Evolutionary conservation across 129 eudicot species (phyloP).

Genomic region (Flaveria linearis): DNA sequence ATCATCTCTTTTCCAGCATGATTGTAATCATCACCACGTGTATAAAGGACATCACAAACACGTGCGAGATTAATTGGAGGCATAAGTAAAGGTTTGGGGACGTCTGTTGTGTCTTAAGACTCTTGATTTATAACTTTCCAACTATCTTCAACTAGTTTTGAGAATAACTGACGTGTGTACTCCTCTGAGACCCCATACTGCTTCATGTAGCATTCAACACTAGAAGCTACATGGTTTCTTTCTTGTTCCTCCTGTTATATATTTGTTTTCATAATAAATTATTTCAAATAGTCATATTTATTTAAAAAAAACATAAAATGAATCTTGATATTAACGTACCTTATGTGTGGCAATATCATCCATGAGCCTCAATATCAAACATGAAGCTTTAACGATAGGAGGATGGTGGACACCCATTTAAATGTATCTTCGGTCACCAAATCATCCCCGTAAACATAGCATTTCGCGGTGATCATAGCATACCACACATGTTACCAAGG

Average conservation of each 20-base stretch:
- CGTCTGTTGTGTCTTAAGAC: slow-evolving; percentile 28
- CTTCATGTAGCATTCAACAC: slow-evolving; percentile 53
- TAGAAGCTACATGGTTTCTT: slow-evolving; percentile 38
- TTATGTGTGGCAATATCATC: slow-evolving; percentile 46
- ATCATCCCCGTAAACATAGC: slow-evolving; percentile 29
- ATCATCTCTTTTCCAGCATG: slow-evolving; percentile 30
- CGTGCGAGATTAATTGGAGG: slow-evolving; percentile 36
- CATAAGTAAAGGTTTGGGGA: slow-evolving; percentile 30
- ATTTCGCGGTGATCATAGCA: slow-evolving; percentile 13
- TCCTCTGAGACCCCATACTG: slow-evolving; percentile 37
- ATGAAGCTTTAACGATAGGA: slow-evolving; percentile 34
- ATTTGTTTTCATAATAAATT: not conserved
- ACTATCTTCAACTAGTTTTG: slow-evolving; percentile 36
- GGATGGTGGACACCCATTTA: slow-evolving; percentile 40
- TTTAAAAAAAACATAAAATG: not conserved
- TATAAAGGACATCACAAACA: slow-evolving; percentile 37
- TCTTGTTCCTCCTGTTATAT: slow-evolving; percentile 37
- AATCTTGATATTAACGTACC: slow-evolving; percentile 25
- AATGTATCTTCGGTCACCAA: slow-evolving; percentile 29
- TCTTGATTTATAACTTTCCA: slow-evolving; percentile 57
- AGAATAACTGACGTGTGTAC: slow-evolving; percentile 24
- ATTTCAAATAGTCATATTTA: not conserved
- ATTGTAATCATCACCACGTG: slow-evolving; percentile 40
- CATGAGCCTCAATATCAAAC: slow-evolving; percentile 40
- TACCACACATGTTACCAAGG: slow-evolving; percentile 21